These are phyloP conservation scores for Aplosporella prunicola DNA, from an alignment of 2,329 filamentous ascomycete genomes.

Conservation along the genomic window DNA sequence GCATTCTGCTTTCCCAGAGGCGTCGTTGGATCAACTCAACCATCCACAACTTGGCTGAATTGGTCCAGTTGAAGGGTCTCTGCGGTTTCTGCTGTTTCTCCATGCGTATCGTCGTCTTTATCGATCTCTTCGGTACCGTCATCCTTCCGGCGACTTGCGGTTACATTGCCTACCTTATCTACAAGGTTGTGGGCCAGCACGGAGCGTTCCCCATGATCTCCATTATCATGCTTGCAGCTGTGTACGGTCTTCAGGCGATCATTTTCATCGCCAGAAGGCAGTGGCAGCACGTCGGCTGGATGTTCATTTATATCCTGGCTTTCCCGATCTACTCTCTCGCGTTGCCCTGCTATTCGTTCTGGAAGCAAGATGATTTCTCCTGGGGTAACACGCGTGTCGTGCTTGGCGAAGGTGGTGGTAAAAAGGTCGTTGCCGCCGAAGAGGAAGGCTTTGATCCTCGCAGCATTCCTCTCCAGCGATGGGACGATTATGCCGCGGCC, in stretches of 20 bases:
- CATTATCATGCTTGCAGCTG: slow-evolving; percentile 76
- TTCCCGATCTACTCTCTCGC: slow-evolving; percentile 90
- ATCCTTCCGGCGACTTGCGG: slow-evolving; percentile 82
- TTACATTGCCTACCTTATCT: slow-evolving; percentile 83
- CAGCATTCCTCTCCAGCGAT: slow-evolving; percentile 86
- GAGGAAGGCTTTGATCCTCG: slow-evolving; percentile 84
- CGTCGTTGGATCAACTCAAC: slow-evolving; percentile 99
- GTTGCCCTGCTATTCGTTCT: slow-evolving; percentile 94
- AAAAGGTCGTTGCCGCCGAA: slow-evolving; percentile 76
- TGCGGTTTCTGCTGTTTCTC: slow-evolving; percentile 99
- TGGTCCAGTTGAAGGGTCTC: slow-evolving; percentile 83
- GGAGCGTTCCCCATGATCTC: slow-evolving; percentile 81
- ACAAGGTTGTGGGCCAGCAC: slow-evolving; percentile 56
- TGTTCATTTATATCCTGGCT: slow-evolving; percentile 96
- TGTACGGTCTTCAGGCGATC: slow-evolving; percentile 90
- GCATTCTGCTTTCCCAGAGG: slow-evolving; percentile 89
- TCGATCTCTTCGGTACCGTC: slow-evolving; percentile 87
- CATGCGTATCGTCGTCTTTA: slow-evolving; percentile 93
- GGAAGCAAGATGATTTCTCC: slow-evolving; percentile 97
- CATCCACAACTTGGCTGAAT: slow-evolving; percentile 87
- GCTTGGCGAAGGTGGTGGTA: slow-evolving; percentile 84
- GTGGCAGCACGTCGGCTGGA: slow-evolving; percentile 98
- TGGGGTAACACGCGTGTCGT: slow-evolving; percentile 99
- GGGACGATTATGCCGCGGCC: slow-evolving; percentile 85
- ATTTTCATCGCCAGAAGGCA: slow-evolving; percentile 96